These are phyloP conservation scores for Pittosporum tobira DNA, from an alignment of 129 eudicot genomes.

Conservation along the genomic window DNA sequence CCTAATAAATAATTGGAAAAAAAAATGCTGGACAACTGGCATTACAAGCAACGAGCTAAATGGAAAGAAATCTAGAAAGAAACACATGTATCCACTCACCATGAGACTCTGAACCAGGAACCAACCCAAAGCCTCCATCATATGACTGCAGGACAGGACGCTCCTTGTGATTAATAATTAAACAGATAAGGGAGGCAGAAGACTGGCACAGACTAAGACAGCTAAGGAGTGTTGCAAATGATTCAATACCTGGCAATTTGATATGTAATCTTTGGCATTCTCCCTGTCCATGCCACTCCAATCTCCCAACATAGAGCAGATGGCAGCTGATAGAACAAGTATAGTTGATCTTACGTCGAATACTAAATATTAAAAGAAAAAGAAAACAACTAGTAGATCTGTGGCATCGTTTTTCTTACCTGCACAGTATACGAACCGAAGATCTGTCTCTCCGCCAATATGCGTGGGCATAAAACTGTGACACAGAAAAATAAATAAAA, in stretches of 20 bases:
- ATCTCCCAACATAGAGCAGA: constrained; percentile 65
- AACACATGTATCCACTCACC: constrained; percentile 45
- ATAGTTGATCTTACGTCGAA: constrained; percentile 11
- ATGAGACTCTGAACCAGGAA: constrained; percentile 93
- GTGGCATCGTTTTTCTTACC: constrained; percentile 34
- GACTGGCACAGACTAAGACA: constrained; percentile 2
- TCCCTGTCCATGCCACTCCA: constrained; percentile 96
- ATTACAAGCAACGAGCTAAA: not conserved
- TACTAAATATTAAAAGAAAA: constrained; percentile 8
- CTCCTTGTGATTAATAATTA: too few relatives aligned
- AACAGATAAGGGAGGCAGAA: constrained; percentile 3
- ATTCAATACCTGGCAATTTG: constrained; percentile 71
- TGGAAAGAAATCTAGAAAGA: not conserved
- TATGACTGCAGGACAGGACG: constrained; percentile 63
- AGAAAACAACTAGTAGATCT: constrained; percentile 4
- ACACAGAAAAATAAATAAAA: constrained; percentile 2
- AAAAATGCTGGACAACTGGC: not conserved
- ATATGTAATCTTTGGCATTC: constrained; percentile 72
- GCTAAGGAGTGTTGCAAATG: not conserved
- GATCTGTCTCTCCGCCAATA: constrained; percentile 86
- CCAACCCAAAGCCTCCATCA: constrained; percentile 97
- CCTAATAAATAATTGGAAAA: too few relatives aligned
- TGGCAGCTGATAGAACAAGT: constrained; percentile 60
- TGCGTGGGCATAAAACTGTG: constrained; percentile 92
- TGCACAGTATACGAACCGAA: constrained; percentile 88